Evolutionary conservation across 2,329 filamentous ascomycete genomes (phyloP).

Genomic region (Aureobasidium sp.): DNA sequence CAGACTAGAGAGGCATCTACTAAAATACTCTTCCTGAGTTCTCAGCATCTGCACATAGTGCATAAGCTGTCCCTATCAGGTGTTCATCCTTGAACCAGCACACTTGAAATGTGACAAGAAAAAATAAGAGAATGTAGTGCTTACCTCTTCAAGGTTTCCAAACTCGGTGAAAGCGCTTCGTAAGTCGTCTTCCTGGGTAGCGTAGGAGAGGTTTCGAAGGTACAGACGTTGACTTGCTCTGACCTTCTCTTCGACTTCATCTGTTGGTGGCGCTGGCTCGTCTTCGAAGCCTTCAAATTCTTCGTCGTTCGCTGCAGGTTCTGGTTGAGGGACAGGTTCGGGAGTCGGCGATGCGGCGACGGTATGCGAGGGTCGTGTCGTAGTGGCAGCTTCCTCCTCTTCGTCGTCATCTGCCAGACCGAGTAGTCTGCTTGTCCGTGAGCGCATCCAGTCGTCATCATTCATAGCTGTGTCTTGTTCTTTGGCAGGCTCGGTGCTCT

Average conservation of each 20-base stretch:
- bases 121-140: conserved; percentile 28
- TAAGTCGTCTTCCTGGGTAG: conserved; percentile 68
- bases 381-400: conserved; percentile 14
- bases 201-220: conserved; percentile 80
- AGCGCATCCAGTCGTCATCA: conserved; percentile 87
- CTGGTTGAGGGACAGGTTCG: conserved; percentile 10
- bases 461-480: conserved; percentile 43
- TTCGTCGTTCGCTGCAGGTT: background rate
- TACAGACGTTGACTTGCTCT: conserved; percentile 71
- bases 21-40: conserved; percentile 94
- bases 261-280: conserved; percentile 19
- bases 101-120: conserved; percentile 13
- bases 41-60: conserved; percentile 72
- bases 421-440: conserved; percentile 75
- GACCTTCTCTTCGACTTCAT: conserved; percentile 43
- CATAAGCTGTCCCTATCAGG: conserved; percentile 99
- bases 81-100: conserved; percentile 67
- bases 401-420: conserved; percentile 75
- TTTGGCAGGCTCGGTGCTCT: conserved; percentile 15
- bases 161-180: conserved; percentile 61
- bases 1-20: conserved; percentile 98
- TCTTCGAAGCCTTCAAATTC: conserved; percentile 24
- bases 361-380: background rate
- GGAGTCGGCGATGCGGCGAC: background rate
- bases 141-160: conserved; percentile 81